Percentiles rank a stretch among this genome's conserved stretches.
These are phyloP conservation scores for Durotheca rogersii DNA, from an alignment of 495 filamentous ascomycete genomes.

Conservation along the genomic window DNA sequence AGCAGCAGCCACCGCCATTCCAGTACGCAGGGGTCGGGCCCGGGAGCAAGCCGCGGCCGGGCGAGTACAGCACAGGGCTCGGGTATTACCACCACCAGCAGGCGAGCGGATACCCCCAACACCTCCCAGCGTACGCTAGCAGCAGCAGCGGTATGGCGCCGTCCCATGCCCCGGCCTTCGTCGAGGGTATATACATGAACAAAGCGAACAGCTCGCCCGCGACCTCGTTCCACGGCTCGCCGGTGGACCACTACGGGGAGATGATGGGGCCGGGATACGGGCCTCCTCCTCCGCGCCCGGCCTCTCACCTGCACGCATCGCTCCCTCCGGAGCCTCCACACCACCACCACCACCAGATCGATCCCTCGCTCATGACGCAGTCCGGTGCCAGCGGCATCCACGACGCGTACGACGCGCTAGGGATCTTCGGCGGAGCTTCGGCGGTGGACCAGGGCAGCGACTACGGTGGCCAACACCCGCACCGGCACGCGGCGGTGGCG, in stretches of 20 bases:
- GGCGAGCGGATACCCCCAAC: conserved; percentile 26
- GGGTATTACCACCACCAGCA: conserved; percentile 60
- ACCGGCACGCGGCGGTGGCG: too few relatives aligned
- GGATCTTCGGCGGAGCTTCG: conserved; percentile 13
- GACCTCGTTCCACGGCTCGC: conserved; percentile 37
- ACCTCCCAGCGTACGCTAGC: conserved; percentile 24
- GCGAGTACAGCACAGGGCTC: conserved; percentile 54
- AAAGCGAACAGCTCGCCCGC: conserved; percentile 42
- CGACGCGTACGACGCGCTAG: conserved; percentile 14
- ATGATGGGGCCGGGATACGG: conserved; percentile 28
- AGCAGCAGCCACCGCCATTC: conserved; percentile 63
- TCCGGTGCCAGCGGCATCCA: not conserved
- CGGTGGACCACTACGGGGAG: conserved; percentile 31
- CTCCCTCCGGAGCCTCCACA: conserved; percentile 16
- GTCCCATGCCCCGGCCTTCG: conserved; percentile 10
- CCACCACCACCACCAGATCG: conserved; percentile 25
- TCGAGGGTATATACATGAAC: conserved; percentile 47
- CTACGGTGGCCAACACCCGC: conserved; percentile 2
- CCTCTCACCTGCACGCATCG: conserved; percentile 9
- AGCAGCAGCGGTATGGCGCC: conserved; percentile 1
- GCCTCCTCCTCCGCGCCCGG: conserved; percentile 18
- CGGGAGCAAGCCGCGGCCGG: conserved; percentile 59
- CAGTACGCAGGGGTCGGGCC: conserved; percentile 62
- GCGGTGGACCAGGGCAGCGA: conserved; percentile 8
- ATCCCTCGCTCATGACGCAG: conserved; percentile 24